These are phyloP conservation scores for Albifimbria verrucaria DNA, from an alignment of 2,329 filamentous ascomycete species.

Conservation along the genomic window DNA sequence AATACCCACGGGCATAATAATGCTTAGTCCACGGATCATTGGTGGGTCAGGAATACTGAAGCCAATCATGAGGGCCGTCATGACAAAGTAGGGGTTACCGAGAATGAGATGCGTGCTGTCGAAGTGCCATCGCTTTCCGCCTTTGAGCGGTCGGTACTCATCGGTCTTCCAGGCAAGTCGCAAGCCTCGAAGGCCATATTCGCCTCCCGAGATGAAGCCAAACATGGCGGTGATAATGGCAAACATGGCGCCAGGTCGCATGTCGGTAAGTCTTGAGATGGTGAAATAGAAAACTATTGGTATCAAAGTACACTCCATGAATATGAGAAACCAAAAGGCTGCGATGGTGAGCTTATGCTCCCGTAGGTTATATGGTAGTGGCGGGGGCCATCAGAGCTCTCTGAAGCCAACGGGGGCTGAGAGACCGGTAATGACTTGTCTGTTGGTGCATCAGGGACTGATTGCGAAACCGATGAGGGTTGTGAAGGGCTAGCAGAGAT, in stretches of 20 bases:
- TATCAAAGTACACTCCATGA: slow-evolving; percentile 24
- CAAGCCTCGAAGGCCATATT: slow-evolving; percentile 37
- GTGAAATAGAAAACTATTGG: slow-evolving; percentile 44
- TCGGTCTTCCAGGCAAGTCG: slow-evolving; percentile 34
- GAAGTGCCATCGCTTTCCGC: slow-evolving; percentile 34
- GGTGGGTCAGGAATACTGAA: slow-evolving; percentile 37
- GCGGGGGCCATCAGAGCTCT: neutral
- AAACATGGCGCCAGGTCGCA: slow-evolving; percentile 27
- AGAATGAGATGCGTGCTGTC: slow-evolving; percentile 39
- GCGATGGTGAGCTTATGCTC: slow-evolving; percentile 19
- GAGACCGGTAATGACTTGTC: neutral
- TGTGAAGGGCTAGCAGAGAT: neutral
- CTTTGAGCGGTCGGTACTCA: slow-evolving; percentile 33
- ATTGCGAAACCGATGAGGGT: neutral
- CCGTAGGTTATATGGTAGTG: slow-evolving; percentile 18
- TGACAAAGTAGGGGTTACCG: slow-evolving; percentile 33
- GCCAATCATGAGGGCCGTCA: slow-evolving; percentile 38
- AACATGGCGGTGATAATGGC: slow-evolving; percentile 46
- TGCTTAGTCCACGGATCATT: slow-evolving; percentile 36
- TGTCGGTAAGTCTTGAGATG: slow-evolving; percentile 27
- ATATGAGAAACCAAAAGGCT: slow-evolving; percentile 18
- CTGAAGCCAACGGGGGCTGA: neutral
- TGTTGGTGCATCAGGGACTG: neutral
- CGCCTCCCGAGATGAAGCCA: slow-evolving; percentile 41
- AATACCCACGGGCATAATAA: slow-evolving; percentile 38